Evolutionary conservation across 1,284 basidiomycete genomes (phyloP), one percentile per base, ranked within the genome.

Genomic region (Inonotus hispidus): DNA sequence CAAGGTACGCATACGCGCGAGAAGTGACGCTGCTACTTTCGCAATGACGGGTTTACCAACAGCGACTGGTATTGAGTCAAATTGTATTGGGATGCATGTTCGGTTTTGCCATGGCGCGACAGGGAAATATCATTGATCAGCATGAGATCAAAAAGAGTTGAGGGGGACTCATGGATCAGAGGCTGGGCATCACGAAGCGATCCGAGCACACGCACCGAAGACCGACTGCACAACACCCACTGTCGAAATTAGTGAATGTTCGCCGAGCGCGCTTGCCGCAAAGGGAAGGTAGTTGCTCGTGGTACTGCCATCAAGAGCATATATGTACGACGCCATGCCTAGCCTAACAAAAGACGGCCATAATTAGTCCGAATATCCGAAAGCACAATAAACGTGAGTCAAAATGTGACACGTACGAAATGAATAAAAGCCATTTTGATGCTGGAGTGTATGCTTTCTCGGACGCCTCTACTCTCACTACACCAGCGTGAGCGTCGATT

Each of bases 41-140:
- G 90, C 91, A 67, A 91, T 85, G 50, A 91, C 80, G 1, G 91
- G 91, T 73, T 93, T 93, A 39, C 88, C 82, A 50, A 85, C 79
- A 23, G 84, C 84, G 62, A 85, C 74, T 77, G 49, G 7, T 14
- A 29, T 25, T 2, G 14, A 45, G 32, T 32, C 32, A 32, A 8
- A 32, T 4, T 32, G 32, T 8, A 32, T 4, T 4, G 32, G 32
- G 32, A 8, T n/a, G n/a, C n/a, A n/a, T n/a, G n/a, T n/a, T n/a
- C n/a, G n/a, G n/a, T n/a, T n/a, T 2, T 11, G 7, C 10, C 23
- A 21, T 49, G 46, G 46, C 46, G 46, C 1, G 2, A 10, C 2
- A 14, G 13, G 5, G 2, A 25, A n/a, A 27, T 27, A 23, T 6
- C 21, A 16, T 13, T 25, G 4, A 27, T 49, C 38, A n/a, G 2